Evolutionary conservation across 805 yeast species (phyloP).

Genomic region (Teunomyces funiuensis): DNA sequence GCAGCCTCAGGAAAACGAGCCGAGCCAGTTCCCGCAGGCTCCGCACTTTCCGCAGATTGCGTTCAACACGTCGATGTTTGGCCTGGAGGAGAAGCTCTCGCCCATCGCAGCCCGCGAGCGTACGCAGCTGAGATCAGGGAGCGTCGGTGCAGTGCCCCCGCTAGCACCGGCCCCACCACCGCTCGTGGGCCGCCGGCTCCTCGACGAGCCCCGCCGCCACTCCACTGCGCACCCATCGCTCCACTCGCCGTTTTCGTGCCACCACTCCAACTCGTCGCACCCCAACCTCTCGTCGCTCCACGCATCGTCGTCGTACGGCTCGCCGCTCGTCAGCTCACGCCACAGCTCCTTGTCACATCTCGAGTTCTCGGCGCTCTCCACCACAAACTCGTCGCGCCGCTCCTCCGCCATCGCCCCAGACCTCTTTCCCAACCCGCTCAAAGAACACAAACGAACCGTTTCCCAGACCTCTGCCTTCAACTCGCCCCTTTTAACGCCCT

Average conservation of each 20-base stretch:
- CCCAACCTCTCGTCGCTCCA: slow-evolving; percentile 11
- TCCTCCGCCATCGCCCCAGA: slow-evolving; percentile 43
- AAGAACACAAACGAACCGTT: slow-evolving; percentile 27
- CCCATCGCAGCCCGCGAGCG: no score
- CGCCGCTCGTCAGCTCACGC: slow-evolving; percentile 34
- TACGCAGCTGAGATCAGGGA: no score
- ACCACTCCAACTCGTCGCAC: slow-evolving; percentile 10
- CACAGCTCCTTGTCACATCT: slow-evolving; percentile 41
- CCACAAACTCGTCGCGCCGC: slow-evolving; percentile 35
- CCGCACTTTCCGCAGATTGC: slow-evolving; percentile 33
- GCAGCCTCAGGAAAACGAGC: neutral
- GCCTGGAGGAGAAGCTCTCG: no score
- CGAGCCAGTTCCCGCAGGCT: slow-evolving; percentile 14
- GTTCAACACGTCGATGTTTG: slow-evolving; percentile 44
- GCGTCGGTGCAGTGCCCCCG: no score
- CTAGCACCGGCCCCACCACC: slow-evolving; percentile 8
- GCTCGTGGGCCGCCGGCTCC: slow-evolving; percentile 7
- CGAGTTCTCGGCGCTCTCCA: slow-evolving; percentile 18
- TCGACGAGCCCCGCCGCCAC: slow-evolving; percentile 18
- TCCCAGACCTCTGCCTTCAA: slow-evolving; percentile 33
- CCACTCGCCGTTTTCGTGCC: slow-evolving; percentile 2
- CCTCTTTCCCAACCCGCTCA: slow-evolving; percentile 39
- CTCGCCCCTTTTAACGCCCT: slow-evolving; percentile 27
- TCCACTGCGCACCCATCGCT: slow-evolving; percentile 12
- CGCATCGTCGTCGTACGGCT: slow-evolving; percentile 30